Evolutionary conservation across 345 rosid genomes (phyloP).

Genomic region (Arabis hirsuta): DNA sequence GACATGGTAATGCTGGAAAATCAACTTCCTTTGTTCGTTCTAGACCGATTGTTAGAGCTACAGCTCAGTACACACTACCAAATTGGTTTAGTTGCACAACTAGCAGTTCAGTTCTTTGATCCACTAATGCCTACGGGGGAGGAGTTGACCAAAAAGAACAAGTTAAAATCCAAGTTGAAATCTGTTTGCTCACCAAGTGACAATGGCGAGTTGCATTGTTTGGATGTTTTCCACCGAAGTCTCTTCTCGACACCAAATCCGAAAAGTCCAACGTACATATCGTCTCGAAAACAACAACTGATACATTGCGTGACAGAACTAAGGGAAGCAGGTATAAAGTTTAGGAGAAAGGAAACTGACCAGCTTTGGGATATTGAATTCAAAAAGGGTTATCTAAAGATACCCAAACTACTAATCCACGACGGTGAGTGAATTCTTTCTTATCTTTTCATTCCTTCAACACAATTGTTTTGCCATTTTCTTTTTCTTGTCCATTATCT

Average conservation of each 20-base stretch:
- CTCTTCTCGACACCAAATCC: constrained; percentile 55
- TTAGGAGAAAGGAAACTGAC: constrained; percentile 63
- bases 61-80: constrained; percentile 56
- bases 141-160: constrained; percentile 42
- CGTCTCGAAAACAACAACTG: constrained; percentile 49
- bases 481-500: too few relatives aligned
- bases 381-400: constrained; percentile 58
- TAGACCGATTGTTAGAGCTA: constrained; percentile 65
- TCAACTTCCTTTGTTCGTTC: constrained; percentile 77
- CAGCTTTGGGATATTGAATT: constrained; percentile 83
- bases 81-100: constrained; percentile 62
- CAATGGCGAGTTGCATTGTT: constrained; percentile 69
- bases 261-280: not conserved
- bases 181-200: constrained; percentile 58
- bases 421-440: constrained; percentile 48
- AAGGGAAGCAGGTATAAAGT: constrained; percentile 70
- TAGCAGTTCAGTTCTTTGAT: constrained; percentile 69
- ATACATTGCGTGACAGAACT: constrained; percentile 75
- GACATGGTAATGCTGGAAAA: constrained; percentile 93
- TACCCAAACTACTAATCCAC: constrained; percentile 76
- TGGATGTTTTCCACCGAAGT: constrained; percentile 71
- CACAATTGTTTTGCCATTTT: too few relatives aligned
- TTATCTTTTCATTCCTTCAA: too few relatives aligned
- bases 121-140: constrained; percentile 80
- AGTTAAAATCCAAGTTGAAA: too few relatives aligned